Base-by-base conservation (phyloP, 2,329 filamentous ascomycete species). In the Rhytidhysteron rufulum region DNA sequence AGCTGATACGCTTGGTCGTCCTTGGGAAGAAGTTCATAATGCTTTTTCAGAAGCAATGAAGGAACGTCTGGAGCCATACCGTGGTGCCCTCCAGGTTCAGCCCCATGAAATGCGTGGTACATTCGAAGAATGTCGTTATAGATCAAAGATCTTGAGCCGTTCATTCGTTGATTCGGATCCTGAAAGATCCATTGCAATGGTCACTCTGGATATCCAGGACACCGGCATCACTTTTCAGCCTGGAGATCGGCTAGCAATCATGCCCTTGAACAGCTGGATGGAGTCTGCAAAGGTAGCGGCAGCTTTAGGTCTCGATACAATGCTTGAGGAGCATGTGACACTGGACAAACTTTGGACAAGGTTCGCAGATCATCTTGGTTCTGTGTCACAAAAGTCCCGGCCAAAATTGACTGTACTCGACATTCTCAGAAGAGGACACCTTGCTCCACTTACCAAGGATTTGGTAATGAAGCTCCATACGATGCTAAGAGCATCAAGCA, bases 1-100 rank as follows among this genome's bases (percentile, higher is more conserved):
- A n/a, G n/a, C n/a, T n/a, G n/a, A n/a, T n/a, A n/a, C n/a, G n/a
- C n/a, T n/a, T n/a, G n/a, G n/a, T n/a, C n/a, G n/a, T n/a, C n/a
- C n/a, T n/a, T n/a, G n/a, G n/a, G n/a, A n/a, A n/a, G n/a, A n/a
- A n/a, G n/a, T n/a, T n/a, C n/a, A n/a, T n/a, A n/a, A n/a, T n/a
- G n/a, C n/a, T 70, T 75, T 77, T 53, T 76, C 72, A 0, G 72
- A 75, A 38, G 65, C 73, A 3, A 76, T 77, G 73, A 76, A 76
- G 53, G 74, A 77, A 49, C 66, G 73, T 4, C 65, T 76, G 4
- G 72, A 74, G 46, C 72, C 72, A 3, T 75, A 67, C 42, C 65
- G 74, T 1, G 73, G 73, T 0, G 60, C 65, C 17, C 62, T 75
- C 19, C 51, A 67, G 3, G 55, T 73, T 6, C 74, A 78, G 40